A percentile compares a stretch with the other conserved stretches of the same genome.
These are phyloP conservation scores for Scenedesmus sp. DNA, from an alignment of 163 green algal species.

Conservation along the genomic window DNA sequence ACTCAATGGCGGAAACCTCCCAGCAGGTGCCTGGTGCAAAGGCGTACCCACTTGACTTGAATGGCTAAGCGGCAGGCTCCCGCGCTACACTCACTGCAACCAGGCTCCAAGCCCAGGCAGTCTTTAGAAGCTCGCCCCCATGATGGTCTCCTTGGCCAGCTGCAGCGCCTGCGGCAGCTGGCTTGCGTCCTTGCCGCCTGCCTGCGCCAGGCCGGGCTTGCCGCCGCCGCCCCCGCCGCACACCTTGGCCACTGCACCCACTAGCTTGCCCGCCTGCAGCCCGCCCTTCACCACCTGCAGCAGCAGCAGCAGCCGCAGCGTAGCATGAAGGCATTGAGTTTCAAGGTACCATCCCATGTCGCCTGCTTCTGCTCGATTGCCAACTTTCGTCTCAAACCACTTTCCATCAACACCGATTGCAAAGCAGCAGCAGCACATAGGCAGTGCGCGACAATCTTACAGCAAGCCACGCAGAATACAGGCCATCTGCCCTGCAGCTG, in stretches of 20 bases:
- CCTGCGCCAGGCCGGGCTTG: conserved; percentile 89
- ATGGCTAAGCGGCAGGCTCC: no score
- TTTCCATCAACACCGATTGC: neutral
- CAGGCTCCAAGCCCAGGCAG: no score
- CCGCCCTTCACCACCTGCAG: conserved; percentile 68
- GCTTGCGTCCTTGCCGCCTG: conserved; percentile 83
- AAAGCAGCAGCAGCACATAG: neutral
- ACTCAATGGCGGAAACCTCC: no score
- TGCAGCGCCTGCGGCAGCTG: conserved; percentile 84
- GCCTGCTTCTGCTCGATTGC: no score
- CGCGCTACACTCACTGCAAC: no score
- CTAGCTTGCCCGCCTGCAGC: conserved; percentile 89
- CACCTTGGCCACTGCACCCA: conserved; percentile 87
- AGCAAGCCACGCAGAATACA: neutral
- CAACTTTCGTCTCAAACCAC: no score
- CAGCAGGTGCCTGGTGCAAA: no score
- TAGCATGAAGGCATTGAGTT: no score
- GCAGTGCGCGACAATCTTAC: neutral
- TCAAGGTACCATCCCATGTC: no score
- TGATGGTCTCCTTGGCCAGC: conserved; percentile 53
- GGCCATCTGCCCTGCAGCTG: neutral
- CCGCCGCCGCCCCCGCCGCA: conserved; percentile 93
- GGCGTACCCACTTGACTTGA: no score
- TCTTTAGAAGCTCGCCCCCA: neutral
- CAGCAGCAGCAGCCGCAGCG: neutral